Base-by-base conservation (phyloP, 2,329 filamentous ascomycete genomes). In the Aureobasidium namibiae region DNA sequence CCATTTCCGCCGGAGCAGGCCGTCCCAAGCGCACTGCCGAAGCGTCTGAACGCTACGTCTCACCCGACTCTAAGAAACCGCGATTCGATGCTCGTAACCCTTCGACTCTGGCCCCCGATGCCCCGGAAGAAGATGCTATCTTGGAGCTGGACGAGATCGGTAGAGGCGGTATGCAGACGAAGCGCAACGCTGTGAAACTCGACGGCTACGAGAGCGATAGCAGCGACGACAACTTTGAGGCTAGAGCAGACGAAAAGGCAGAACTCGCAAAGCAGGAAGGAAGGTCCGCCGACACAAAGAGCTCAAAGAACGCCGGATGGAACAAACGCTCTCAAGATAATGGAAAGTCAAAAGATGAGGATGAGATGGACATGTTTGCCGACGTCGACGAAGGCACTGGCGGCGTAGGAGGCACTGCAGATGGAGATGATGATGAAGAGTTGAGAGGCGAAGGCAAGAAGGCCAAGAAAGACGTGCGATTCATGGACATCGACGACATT, bases 31-130 rank as follows among this genome's bases (percentile, higher is more conserved):
- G 91, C 64, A 87, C 84, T 4, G 89, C 87, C 67, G 91, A 96
- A 75, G 84, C 86, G 66, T 95, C 89, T 70, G 85, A 87, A 45
- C 86, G 89, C 60, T 85, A 84, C 18, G 85, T 92, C 71, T 86
- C 89, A 68, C 77, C 81, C 65, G 81, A 85, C 57, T 72, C 78
- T 56, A 95, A 95, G 72, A 92, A 91, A 69, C 88, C 90, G 61
- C 90, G 89, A 68, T 99, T 99, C 74, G 94, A 99, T 73, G 79
- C 94, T 56, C 90, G 94, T 64, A 97, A 99, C 70, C 94, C 94
- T 3, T 96, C 92, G 16, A 91, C 89, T 0, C 83, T 99, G 4
- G 92, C 90, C 1, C 86, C 92, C 1, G 90, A 95, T 70, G 88
- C 85, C 1, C 82, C 82, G 2, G 87, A 89, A 63, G 88, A 88